Percentiles rank a stretch among this genome's conserved stretches.
phyloP scores from a whole-genome alignment of 441 rosid genomes.

The Flueggea neowawraea region DNA sequence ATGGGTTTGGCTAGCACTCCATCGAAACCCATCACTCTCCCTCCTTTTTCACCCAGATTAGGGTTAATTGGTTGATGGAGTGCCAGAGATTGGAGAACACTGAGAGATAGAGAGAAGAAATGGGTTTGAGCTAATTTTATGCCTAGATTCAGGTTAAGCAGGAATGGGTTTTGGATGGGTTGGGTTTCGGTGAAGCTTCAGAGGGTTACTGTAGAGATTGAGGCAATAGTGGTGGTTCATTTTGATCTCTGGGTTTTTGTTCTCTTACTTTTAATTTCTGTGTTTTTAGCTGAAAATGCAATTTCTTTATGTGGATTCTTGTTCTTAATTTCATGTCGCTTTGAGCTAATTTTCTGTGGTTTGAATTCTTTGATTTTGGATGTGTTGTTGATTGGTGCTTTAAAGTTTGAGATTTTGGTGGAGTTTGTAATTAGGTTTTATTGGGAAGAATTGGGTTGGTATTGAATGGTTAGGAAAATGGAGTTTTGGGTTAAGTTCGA shows the following conservation, averaged over 20 bases:
- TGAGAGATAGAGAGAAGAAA: too few species aligned
- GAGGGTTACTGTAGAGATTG: slow-evolving; percentile 16
- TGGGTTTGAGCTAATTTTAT: slow-evolving; percentile 3
- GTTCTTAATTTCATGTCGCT: slow-evolving; percentile 21
- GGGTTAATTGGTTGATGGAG: too few species aligned
- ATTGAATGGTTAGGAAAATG: slow-evolving; percentile 22
- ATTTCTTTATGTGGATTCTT: slow-evolving; percentile 19
- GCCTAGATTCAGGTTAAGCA: too few species aligned
- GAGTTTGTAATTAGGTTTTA: slow-evolving; percentile 23
- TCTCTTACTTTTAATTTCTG: slow-evolving; percentile 13
- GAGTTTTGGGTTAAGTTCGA: slow-evolving; percentile 26
- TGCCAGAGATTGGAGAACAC: too few species aligned
- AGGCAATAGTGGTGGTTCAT: slow-evolving; percentile 38
- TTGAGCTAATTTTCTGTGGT: slow-evolving; percentile 16
- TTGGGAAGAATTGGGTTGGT: background rate
- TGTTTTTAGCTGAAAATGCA: slow-evolving; percentile 7
- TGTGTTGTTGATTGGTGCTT: slow-evolving; percentile 15
- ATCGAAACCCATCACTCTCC: slow-evolving; percentile 18
- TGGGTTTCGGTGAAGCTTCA: too few species aligned
- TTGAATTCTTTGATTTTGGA: slow-evolving; percentile 15
- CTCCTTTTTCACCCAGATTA: too few species aligned
- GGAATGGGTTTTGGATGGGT: too few species aligned
- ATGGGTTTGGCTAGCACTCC: slow-evolving; percentile 2
- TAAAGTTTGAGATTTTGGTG: slow-evolving; percentile 8
- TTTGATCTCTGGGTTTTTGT: slow-evolving; percentile 15